Evolutionary conservation across 345 rosid genomes (phyloP).

Genomic region (Syzygium jambos): DNA sequence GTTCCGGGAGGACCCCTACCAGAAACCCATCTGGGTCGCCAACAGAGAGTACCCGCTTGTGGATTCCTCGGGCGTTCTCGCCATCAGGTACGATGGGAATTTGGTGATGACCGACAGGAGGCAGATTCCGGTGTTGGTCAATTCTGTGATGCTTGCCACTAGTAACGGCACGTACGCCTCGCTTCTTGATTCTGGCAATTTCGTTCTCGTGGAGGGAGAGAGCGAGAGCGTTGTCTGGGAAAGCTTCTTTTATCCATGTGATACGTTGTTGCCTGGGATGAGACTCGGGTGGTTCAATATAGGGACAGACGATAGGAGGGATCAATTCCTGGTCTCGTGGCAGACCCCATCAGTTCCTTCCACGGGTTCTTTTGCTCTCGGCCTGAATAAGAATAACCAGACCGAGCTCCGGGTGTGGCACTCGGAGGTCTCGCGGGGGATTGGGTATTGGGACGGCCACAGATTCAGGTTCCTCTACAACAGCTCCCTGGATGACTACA

Average conservation of each 20-base stretch:
- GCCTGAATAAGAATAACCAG: background rate
- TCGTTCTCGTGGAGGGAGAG: background rate
- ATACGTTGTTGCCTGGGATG: background rate
- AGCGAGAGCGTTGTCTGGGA: background rate
- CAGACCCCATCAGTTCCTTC: background rate
- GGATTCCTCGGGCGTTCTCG: background rate
- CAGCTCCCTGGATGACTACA: background rate
- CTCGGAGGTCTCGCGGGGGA: background rate
- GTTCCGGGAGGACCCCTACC: background rate
- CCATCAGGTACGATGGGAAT: constrained; percentile 3
- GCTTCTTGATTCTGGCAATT: constrained; percentile 4
- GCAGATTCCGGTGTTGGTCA: background rate
- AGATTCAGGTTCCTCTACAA: background rate
- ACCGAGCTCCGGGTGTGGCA: background rate
- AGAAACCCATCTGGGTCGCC: background rate
- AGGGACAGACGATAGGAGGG: background rate
- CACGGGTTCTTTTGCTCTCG: background rate
- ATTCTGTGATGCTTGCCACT: background rate
- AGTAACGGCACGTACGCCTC: background rate
- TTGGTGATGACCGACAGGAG: background rate
- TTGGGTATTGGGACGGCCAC: constrained; percentile 4
- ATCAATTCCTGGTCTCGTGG: background rate
- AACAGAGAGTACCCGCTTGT: background rate
- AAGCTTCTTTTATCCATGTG: background rate
- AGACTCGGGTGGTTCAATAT: constrained; percentile 1